Conservation (phyloP, 2,329 filamentous ascomycete genomes). For the Colletotrichum nymphaeae region DNA sequence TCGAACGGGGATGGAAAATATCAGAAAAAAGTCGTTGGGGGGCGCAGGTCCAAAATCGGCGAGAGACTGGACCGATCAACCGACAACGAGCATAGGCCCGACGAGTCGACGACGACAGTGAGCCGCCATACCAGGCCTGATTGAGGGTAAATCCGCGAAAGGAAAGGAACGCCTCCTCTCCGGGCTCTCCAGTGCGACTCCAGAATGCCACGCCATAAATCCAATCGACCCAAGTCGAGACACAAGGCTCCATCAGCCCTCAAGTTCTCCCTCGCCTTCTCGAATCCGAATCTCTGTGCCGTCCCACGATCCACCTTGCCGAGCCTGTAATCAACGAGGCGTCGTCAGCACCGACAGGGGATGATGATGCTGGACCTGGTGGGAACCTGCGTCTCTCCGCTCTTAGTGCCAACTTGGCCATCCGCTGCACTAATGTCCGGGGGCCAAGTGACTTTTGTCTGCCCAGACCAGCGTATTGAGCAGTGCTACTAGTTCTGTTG, state of each 20-base stretch:
- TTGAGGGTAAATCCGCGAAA: neutral
- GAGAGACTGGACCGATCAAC: neutral
- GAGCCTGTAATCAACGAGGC: constrained; percentile 35
- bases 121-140: neutral
- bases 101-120: neutral
- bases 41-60: neutral
- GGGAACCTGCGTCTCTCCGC: constrained; percentile 31
- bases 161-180: neutral
- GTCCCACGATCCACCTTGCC: constrained; percentile 31
- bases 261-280: constrained; percentile 11
- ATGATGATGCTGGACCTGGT: constrained; percentile 4
- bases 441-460: neutral
- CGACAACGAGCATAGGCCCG: neutral
- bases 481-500: neutral
- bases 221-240: constrained; percentile 8
- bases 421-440: constrained; percentile 12
- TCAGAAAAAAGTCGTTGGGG: no score
- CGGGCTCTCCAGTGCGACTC: neutral
- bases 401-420: constrained; percentile 29
- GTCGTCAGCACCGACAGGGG: constrained; percentile 34
- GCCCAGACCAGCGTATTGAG: neutral
- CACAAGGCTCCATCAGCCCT: neutral
- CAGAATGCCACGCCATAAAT: neutral
- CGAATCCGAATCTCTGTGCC: constrained; percentile 20
- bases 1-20: neutral